Evolutionary conservation across 768 basidiomycete species (phyloP).

Genomic region (Termitomyces sp.): DNA sequence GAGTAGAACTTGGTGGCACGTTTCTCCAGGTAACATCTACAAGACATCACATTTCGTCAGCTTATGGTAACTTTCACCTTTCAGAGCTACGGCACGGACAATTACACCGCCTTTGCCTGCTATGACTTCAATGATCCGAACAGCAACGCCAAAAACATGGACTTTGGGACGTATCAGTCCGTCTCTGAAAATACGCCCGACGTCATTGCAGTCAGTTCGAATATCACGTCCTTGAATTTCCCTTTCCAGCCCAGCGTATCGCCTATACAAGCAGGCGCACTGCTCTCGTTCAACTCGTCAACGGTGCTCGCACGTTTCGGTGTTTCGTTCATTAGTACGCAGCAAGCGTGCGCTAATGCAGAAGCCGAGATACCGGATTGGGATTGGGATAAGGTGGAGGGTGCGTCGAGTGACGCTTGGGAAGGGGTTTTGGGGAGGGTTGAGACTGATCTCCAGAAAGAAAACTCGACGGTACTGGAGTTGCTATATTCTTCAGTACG

Average conservation of each 20-base stretch:
- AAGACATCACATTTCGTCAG: not conserved
- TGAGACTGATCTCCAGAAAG: slow-evolving; percentile 24
- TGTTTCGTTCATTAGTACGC: slow-evolving; percentile 46
- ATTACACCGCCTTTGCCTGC: slow-evolving; percentile 45
- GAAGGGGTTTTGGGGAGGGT: slow-evolving; percentile 38
- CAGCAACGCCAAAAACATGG: slow-evolving; percentile 15
- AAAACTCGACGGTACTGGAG: slow-evolving; percentile 37
- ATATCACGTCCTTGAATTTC: slow-evolving; percentile 29
- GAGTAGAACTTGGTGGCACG: slow-evolving; percentile 36
- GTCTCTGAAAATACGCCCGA: slow-evolving; percentile 25
- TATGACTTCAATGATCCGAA: slow-evolving; percentile 37
- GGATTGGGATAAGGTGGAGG: slow-evolving; percentile 38
- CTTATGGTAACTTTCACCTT: not conserved
- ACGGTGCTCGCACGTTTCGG: slow-evolving; percentile 50
- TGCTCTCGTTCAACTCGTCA: slow-evolving; percentile 33
- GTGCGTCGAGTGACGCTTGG: slow-evolving; percentile 34
- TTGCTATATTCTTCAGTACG: slow-evolving; percentile 44
- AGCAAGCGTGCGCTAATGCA: slow-evolving; percentile 54
- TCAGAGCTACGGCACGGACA: slow-evolving; percentile 44
- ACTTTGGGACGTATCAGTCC: slow-evolving; percentile 39
- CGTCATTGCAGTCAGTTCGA: slow-evolving; percentile 28
- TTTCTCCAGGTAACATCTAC: slow-evolving; percentile 33
- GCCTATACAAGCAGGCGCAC: slow-evolving; percentile 38
- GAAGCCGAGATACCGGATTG: slow-evolving; percentile 47
- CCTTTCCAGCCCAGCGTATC: slow-evolving; percentile 32